Evolutionary conservation across 225 moss, liverwort and hornwort species (phyloP), one percentile per base, ranked within the genome.

Genomic region (Bryoerythrophyllum caledonicum): DNA sequence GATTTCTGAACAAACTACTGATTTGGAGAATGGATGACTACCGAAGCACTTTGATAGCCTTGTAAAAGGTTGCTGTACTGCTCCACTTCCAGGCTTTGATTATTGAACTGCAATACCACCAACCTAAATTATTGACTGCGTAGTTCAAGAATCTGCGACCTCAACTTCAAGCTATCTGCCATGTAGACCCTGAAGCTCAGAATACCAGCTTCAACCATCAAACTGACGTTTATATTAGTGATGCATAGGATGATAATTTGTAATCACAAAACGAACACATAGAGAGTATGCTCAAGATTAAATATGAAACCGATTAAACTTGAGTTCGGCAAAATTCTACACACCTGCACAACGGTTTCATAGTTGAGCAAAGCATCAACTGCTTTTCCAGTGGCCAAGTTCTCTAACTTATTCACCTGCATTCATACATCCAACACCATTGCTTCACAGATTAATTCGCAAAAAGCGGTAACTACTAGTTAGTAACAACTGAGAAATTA

Each of bases 321-420:
- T 66, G 62, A 5, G 57, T 14, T 66, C 41, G 43, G 32, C 63
- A 56, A 76, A 49, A 44, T 35, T 68, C 55, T 58, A 57, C 79
- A 75, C 67, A 96, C 95, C 92, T 96, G 96, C 60, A 96, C 96
- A 63, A 96, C 96, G 43, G 96, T 96, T 80, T 96, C 96, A 26
- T 93, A 96, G 69, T 96, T 96, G 51, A 96, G 92, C 59, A 96
- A 90, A 24, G 96, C 93, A 86, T 96, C 96, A 65, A 96, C 96
- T 62, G 96, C 96, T 79, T 96, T 96, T 56, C 94, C 96, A 35
- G 93, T 94, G 30, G 96, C 93, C 67, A 96, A 71, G 71, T 96
- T 96, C 65, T 96, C 96, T 19, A 96, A 78, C 82, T 96, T 96
- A 77, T 96, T 96, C 79, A 96, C 95, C 95, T 95, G 82, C 77